Conservation (phyloP, 1,284 basidiomycete genomes). For the Tilletia horrida region DNA sequence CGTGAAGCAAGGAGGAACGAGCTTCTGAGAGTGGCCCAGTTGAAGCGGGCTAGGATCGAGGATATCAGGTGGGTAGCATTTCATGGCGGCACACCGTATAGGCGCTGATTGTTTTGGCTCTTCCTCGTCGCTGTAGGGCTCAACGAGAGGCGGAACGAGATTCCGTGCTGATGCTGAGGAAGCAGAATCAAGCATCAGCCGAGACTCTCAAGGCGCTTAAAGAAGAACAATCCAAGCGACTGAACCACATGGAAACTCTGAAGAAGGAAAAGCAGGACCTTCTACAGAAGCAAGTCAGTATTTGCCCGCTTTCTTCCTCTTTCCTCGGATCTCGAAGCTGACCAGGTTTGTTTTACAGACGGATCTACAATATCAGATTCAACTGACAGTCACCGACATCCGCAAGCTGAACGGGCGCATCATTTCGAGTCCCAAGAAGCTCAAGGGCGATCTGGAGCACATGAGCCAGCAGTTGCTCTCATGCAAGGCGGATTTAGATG, state of each 20-base stretch:
- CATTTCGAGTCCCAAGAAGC: constrained; percentile 37
- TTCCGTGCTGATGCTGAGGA: not conserved
- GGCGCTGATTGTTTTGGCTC: constrained; percentile 57
- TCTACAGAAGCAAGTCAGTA: constrained; percentile 35
- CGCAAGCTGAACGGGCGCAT: constrained; percentile 43
- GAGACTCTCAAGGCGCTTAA: constrained; percentile 28
- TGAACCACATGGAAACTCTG: constrained; percentile 66
- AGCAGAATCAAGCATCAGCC: not conserved
- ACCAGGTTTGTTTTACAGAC: constrained; percentile 40
- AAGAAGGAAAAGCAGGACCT: constrained; percentile 68
- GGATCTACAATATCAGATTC: constrained; percentile 40
- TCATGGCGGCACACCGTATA: constrained; percentile 61
- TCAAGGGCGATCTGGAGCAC: constrained; percentile 34
- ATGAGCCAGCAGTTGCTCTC: constrained; percentile 65
- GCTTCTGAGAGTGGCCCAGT: constrained; percentile 61
- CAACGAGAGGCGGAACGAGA: constrained; percentile 17
- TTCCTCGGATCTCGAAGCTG: constrained; percentile 31
- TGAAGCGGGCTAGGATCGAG: constrained; percentile 62
- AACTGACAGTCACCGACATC: constrained; percentile 38
- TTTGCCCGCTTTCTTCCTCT: constrained; percentile 26
- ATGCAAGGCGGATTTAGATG: constrained; percentile 67
- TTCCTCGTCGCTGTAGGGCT: constrained; percentile 36
- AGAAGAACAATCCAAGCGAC: constrained; percentile 59
- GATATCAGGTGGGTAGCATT: constrained; percentile 63
- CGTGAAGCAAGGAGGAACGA: constrained; percentile 62